Percentiles rank a stretch among this genome's conserved stretches.
Evolutionary conservation across 129 eudicot species (phyloP).

Genomic region (Pittosporum tobira): DNA sequence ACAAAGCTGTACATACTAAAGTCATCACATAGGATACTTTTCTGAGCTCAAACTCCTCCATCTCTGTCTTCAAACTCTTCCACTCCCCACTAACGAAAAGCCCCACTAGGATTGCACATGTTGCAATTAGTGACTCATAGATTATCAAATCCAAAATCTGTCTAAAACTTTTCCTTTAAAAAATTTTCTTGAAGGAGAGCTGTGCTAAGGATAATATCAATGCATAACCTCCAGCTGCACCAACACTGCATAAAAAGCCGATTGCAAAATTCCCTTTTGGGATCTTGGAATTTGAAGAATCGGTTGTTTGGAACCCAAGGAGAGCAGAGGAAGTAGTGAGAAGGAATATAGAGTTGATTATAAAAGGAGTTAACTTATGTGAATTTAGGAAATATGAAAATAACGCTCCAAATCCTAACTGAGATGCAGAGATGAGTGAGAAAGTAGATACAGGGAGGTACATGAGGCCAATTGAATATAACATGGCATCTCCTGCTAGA

Average conservation of each 20-base stretch:
- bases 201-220: background rate
- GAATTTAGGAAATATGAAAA: constrained; percentile 1
- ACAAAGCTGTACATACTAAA: background rate
- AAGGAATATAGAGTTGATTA: background rate
- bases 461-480: background rate
- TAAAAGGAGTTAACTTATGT: background rate
- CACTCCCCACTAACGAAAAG: background rate
- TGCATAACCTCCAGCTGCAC: background rate
- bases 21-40: constrained; percentile 1
- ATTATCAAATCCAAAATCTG: background rate
- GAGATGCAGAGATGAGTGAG: background rate
- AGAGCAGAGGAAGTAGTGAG: background rate
- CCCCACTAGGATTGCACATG: background rate
- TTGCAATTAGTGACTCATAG: background rate
- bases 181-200: background rate
- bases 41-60: background rate
- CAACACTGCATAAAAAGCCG: background rate
- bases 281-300: background rate
- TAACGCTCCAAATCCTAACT: background rate
- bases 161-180: background rate
- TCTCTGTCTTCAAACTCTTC: background rate
- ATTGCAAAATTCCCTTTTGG: background rate
- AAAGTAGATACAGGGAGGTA: background rate
- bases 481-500: background rate
- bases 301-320: background rate